Evolutionary conservation across 163 green algal species (phyloP).

Genomic region (Chloromonas sp.): DNA sequence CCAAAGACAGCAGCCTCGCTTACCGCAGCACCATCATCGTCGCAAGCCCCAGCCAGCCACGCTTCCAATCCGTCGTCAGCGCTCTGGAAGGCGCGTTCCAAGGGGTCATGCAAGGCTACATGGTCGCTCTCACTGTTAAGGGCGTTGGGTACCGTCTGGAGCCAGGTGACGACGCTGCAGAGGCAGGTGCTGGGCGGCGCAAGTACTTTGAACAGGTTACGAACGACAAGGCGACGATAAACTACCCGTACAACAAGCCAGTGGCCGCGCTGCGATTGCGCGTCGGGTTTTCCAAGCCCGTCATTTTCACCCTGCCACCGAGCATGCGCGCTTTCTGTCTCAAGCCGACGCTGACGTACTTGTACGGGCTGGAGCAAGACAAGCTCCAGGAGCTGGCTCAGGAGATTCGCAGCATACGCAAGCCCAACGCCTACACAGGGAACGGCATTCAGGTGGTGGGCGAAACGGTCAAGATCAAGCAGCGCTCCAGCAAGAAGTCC

Average conservation of each 20-base stretch:
- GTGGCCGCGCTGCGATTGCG: slow-evolving; percentile 34
- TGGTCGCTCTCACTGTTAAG: slow-evolving; percentile 51
- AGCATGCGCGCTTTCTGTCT: slow-evolving; percentile 49
- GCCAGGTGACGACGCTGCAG: slow-evolving; percentile 7
- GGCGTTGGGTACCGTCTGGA: slow-evolving; percentile 48
- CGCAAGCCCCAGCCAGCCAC: slow-evolving; percentile 31
- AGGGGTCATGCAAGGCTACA: slow-evolving; percentile 47
- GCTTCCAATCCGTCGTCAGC: slow-evolving; percentile 23
- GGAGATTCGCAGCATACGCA: slow-evolving; percentile 35
- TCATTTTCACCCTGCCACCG: slow-evolving; percentile 44
- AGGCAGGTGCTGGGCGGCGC: not conserved
- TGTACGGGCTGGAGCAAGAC: slow-evolving; percentile 49
- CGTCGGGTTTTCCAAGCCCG: slow-evolving; percentile 43
- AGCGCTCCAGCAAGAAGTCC: slow-evolving; percentile 32
- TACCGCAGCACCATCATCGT: slow-evolving; percentile 26
- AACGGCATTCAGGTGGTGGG: slow-evolving; percentile 51
- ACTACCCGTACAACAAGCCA: slow-evolving; percentile 41
- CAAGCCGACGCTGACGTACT: slow-evolving; percentile 49
- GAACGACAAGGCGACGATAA: slow-evolving; percentile 28
- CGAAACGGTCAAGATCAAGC: slow-evolving; percentile 41
- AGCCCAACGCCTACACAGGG: slow-evolving; percentile 55
- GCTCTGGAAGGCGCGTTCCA: slow-evolving; percentile 37
- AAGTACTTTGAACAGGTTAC: not conserved
- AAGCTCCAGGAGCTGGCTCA: slow-evolving; percentile 26
- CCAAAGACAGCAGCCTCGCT: too few species aligned